phyloP scores from a whole-genome alignment of 805 yeast species.

The Suhomyces pyralidae region DNA sequence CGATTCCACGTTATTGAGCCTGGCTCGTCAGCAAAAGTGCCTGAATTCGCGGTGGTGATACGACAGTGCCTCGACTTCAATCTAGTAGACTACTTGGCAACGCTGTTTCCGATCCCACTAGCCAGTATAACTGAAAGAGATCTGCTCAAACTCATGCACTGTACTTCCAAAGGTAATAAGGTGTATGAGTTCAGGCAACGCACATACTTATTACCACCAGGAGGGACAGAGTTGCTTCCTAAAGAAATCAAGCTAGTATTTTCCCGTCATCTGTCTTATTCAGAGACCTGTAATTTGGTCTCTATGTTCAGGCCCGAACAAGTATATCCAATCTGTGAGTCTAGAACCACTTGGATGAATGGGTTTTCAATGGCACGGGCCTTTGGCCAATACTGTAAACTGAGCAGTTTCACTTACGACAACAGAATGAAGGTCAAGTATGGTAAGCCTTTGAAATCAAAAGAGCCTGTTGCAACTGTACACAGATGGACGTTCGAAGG shows the following conservation, averaged over 20 bases:
- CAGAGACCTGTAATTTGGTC: constrained; percentile 37
- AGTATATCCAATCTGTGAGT: constrained; percentile 44
- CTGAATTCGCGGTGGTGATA: constrained; percentile 20
- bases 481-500: constrained; percentile 33
- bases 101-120: constrained; percentile 24
- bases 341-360: constrained; percentile 28
- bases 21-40: background rate
- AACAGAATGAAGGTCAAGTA: constrained; percentile 7
- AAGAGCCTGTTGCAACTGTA: constrained; percentile 19
- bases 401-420: constrained; percentile 13
- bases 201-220: constrained; percentile 27
- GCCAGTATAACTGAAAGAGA: constrained; percentile 12
- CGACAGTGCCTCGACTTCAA: constrained; percentile 39
- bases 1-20: constrained; percentile 2
- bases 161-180: constrained; percentile 19
- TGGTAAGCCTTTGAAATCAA: constrained; percentile 10
- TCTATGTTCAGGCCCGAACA: constrained; percentile 35
- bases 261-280: constrained; percentile 48
- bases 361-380: constrained; percentile 40
- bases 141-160: constrained; percentile 11
- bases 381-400: constrained; percentile 36
- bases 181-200: constrained; percentile 22
- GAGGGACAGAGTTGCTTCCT: constrained; percentile 29
- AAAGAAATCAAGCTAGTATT: constrained; percentile 36
- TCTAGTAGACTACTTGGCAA: constrained; percentile 30